Conservation (phyloP, 2,329 filamentous ascomycete genomes). For the Xylariaceae sp. region DNA sequence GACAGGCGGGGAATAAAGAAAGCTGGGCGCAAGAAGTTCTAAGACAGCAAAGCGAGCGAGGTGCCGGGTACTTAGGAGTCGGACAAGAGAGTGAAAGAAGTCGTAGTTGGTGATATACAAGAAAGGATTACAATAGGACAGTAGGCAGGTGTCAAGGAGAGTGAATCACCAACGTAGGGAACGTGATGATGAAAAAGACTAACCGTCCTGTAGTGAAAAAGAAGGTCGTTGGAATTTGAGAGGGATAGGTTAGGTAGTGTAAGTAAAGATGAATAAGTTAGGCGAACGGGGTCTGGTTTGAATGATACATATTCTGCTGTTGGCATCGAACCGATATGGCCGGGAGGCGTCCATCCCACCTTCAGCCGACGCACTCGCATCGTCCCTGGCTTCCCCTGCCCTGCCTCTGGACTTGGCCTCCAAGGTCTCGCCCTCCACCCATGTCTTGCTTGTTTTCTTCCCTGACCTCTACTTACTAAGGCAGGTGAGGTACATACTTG, state of each 20-base stretch:
- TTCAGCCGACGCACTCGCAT: no score
- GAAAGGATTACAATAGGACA: conserved; percentile 1
- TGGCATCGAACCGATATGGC: no score
- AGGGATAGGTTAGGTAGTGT: not conserved
- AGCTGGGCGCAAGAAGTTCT: not conserved
- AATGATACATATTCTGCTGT: no score
- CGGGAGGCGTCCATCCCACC: no score
- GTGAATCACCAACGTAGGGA: conserved; percentile 11
- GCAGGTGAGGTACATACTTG: no score
- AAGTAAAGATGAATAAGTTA: not conserved
- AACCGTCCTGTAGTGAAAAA: not conserved
- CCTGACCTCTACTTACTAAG: no score
- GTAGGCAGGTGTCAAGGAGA: conserved; percentile 10
- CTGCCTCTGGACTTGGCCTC: no score
- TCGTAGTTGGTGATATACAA: conserved; percentile 3
- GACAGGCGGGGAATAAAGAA: not conserved
- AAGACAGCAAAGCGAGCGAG: not conserved
- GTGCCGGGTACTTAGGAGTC: not conserved
- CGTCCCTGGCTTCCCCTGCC: no score
- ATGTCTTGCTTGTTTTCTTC: no score
- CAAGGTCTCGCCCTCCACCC: no score
- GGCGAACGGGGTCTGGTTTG: no score
- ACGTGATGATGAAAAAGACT: not conserved
- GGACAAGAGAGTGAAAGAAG: conserved; percentile 3
- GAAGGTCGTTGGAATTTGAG: not conserved